Evolutionary conservation across 1,284 basidiomycete genomes (phyloP).

Genomic region (Inonotus hispidus): DNA sequence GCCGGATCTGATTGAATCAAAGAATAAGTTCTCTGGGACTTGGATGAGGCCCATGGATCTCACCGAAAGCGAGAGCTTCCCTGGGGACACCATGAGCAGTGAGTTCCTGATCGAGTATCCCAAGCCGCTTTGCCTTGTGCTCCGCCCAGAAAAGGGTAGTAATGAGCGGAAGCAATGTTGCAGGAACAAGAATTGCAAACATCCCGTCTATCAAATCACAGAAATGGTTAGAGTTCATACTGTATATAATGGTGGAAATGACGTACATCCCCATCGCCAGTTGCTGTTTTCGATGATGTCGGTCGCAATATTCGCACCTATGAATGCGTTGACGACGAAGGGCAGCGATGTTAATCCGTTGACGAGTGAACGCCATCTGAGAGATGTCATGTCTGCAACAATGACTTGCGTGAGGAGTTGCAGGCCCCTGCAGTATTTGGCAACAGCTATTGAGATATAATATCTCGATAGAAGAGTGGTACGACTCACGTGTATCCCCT

Average conservation of each 20-base stretch:
- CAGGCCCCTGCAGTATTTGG: slow-evolving; percentile 39
- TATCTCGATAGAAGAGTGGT: background rate
- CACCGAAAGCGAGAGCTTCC: background rate
- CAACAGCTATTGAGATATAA: background rate
- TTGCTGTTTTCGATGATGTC: slow-evolving; percentile 47
- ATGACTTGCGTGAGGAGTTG: slow-evolving; percentile 71
- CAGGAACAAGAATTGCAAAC: slow-evolving; percentile 59
- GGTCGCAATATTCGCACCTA: slow-evolving; percentile 65
- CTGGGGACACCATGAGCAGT: background rate
- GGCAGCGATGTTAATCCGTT: slow-evolving; percentile 58
- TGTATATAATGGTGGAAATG: background rate
- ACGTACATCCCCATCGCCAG: slow-evolving; percentile 72
- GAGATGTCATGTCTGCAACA: slow-evolving; percentile 75
- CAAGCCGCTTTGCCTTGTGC: slow-evolving; percentile 49
- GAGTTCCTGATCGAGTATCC: slow-evolving; percentile 30
- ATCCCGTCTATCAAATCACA: slow-evolving; percentile 48
- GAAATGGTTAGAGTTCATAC: background rate
- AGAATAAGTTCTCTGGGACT: no score
- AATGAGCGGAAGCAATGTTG: slow-evolving; percentile 52
- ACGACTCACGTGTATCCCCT: slow-evolving; percentile 48
- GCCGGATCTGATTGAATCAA: background rate
- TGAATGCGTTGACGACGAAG: slow-evolving; percentile 63
- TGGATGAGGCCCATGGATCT: background rate
- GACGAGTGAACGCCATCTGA: slow-evolving; percentile 74
- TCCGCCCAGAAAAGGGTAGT: slow-evolving; percentile 70